These are phyloP conservation scores for Botrytis pseudocinerea DNA, from an alignment of 2,329 filamentous ascomycete genomes.

Conservation along the genomic window DNA sequence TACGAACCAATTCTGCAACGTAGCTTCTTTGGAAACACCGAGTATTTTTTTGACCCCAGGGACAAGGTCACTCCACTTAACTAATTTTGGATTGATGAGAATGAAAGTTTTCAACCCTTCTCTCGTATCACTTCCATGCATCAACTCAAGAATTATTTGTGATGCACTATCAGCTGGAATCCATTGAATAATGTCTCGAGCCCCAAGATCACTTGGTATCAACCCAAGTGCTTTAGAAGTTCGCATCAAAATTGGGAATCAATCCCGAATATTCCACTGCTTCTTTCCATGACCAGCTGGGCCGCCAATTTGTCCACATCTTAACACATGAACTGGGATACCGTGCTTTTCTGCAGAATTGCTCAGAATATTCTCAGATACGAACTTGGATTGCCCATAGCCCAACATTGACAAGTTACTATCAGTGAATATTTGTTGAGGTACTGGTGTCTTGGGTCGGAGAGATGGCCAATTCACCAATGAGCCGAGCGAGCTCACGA, in stretches of 20 bases:
- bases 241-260: slow-evolving; percentile 36
- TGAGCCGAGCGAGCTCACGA: slow-evolving; percentile 31
- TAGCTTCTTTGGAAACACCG: not conserved
- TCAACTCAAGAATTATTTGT: not conserved
- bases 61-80: not conserved
- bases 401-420: slow-evolving; percentile 37
- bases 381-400: slow-evolving; percentile 36
- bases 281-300: slow-evolving; percentile 44
- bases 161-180: slow-evolving; percentile 41
- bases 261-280: slow-evolving; percentile 57
- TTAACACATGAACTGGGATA: slow-evolving; percentile 45
- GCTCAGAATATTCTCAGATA: slow-evolving; percentile 45
- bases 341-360: slow-evolving; percentile 41
- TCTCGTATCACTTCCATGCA: not conserved
- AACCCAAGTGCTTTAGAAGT: not conserved
- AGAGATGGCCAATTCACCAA: slow-evolving; percentile 15
- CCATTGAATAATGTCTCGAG: slow-evolving; percentile 45
- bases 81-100: not conserved
- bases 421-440: slow-evolving; percentile 43
- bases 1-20: not conserved
- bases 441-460: slow-evolving; percentile 34
- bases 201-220: slow-evolving; percentile 36
- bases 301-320: slow-evolving; percentile 51
- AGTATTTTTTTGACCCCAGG: not conserved
- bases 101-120: not conserved